phyloP scores from a whole-genome alignment of 441 rosid genomes.

The Macaranga tanarius region DNA sequence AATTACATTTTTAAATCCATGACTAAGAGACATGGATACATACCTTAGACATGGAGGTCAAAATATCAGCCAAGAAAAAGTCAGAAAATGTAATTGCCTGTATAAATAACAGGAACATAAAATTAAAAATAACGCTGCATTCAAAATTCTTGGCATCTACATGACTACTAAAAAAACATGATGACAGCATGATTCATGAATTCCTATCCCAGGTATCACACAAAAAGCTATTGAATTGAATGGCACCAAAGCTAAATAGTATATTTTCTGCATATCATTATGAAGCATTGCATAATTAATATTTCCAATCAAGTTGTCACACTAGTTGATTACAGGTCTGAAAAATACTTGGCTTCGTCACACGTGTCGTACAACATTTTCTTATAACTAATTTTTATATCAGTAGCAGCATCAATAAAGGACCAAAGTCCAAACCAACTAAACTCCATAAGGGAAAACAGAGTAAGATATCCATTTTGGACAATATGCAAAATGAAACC shows the following conservation, averaged over 20 bases:
- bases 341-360: neutral
- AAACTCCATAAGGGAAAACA: neutral
- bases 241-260: neutral
- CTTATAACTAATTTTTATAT: neutral
- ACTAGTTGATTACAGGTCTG: neutral
- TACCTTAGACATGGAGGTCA: constrained; percentile 99
- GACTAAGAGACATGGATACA: neutral
- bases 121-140: neutral
- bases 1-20: neutral
- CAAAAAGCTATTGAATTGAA: neutral
- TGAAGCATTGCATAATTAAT: neutral
- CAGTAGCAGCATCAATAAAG: neutral
- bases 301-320: constrained; percentile 1
- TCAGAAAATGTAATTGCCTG: constrained; percentile 90
- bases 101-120: constrained; percentile 26
- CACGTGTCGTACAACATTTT: neutral
- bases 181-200: neutral
- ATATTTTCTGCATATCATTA: neutral
- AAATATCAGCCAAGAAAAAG: constrained; percentile 91
- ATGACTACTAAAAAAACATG: neutral
- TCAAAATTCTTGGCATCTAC: neutral
- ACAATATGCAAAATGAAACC: neutral
- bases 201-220: neutral
- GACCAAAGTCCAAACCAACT: neutral
- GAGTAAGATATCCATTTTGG: neutral